Base-by-base conservation (phyloP, 1,139 yeast species). In the Kodamaea sp. region DNA sequence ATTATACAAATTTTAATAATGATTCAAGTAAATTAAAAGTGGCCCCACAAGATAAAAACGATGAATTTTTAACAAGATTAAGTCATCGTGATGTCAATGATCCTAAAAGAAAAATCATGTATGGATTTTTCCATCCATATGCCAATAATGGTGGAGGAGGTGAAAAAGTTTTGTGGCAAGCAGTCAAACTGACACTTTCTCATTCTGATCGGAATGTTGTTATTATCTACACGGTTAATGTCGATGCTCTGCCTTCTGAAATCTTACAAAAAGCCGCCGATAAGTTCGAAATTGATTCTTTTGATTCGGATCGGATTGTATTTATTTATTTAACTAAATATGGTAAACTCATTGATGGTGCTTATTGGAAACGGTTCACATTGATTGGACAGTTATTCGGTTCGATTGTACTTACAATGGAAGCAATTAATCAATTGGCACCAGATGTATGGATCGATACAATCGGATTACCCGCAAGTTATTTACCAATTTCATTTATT, bases 121-220 rank as follows among this genome's bases (percentile, higher is more conserved):
- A 69, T 53, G 99, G 97, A 6, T 90, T 86, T 56, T 89, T 92
- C 68, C 99, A 94, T 62, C 98, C 98, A 0, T 86, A 84, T 52
- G 90, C 97, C 47, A 87, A 87, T 58, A 94, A 96, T 34, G 96
- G 96, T 29, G 98, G 98, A 12, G 99, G 99, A 29, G 99, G 99
- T 22, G 99, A 94, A 60, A 76, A 95, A 37, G 98, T 94, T 0
- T 69, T 94, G 34, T 94, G 98, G 98, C 89, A 87, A 41, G 96
- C 97, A 0, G 87, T 92, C 6, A 73, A 78, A 48, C 74, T 84
- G 23, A 86, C 96, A 0, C 66, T 90, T 44, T 52, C 61, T 8
- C 65, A 71, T 29, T 71, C 73, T 45, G 64, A 65, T 5, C 59
- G 62, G 31, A 79, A 81, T 49, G 64, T 86, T n/a, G 87, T 78